Evolutionary conservation across 768 basidiomycete species (phyloP), one percentile per base, ranked within the genome.

Genomic region (Neoboletus brunneissimus): DNA sequence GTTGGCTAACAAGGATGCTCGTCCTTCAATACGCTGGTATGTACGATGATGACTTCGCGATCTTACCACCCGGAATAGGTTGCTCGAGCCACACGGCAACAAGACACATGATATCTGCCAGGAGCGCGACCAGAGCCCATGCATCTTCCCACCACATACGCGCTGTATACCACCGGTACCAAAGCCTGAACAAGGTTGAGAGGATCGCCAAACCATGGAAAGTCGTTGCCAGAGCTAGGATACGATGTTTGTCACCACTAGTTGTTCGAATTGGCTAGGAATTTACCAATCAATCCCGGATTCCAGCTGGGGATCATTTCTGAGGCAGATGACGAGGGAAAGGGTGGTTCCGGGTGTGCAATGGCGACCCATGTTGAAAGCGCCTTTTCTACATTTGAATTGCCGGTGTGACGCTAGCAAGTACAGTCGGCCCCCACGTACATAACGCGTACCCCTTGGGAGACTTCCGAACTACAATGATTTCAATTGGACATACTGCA

Each of bases 151-250:
- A 53, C 29, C 37, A 25, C 12, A 32, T 40, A 25, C 53, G 27
- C 16, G 35, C n/a, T 22, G 35, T 53, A 31, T 54, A n/a, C 48
- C 38, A 40, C 22, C 51, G 40, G 34, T 55, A 25, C 29, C 31
- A 41, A 53, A 55, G 50, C 50, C 50, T 32, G 40, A 54, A 27
- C 23, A 55, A 1, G 6, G 40, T 55, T 34, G 51, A 55, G 31
- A 37, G 48, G 25, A 55, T 55, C 31, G 25, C 52, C 32, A 55
- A 16, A 25, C 51, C 11, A 18, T 55, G 32, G 40, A 54, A 54
- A 5, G 54, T 34, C 7, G 52, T 34, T 27, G 51, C 32, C 32
- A 34, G 11, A 22, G 54, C 54, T 41, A 25, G 20, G 35, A 34
- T n/a, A 53, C 7, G 23, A 51, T 13, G 15, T 27, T 54, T 8